Base-by-base conservation (phyloP, 1,139 yeast genomes). In the Tardiomyces digboiensis region DNA sequence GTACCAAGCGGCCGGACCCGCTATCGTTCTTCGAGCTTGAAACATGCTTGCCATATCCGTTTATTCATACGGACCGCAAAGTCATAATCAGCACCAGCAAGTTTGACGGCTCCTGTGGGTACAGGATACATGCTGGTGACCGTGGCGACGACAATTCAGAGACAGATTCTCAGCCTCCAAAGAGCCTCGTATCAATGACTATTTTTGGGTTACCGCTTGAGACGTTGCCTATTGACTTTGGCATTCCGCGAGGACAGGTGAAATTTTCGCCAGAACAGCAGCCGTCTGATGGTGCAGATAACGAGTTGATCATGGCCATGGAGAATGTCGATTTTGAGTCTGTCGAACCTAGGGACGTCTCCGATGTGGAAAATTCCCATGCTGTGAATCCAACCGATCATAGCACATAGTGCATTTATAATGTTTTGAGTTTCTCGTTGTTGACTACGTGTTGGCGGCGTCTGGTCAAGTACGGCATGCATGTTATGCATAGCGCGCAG, bases 21-120 rank as follows among this genome's bases (percentile, higher is more conserved):
- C 60, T 80, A 36, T 71, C 82, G 0, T 76, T 76, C 49, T 75
- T 78, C 36, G 88, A 81, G 56, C 74, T 82, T 46, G 86, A 81
- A 51, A 76, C 87, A 0, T 75, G 82, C 52, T 65, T 68, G 19
- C 82, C 84, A 1, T 77, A 69, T 51, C 66, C 74, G 23, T 73
- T 73, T 42, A 57, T 76, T 36, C 71, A 76, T 50, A 71, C 69
- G 42, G 71, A 70, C 44, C 54, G 65, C 21, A 59, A 61, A 2
- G 47, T 65, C 23, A 41, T 45, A 14, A 43, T 59, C 40, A 51
- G 55, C 52, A 56, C 45, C 52, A 64, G 53, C 42, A 4, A 3
- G 33, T 26, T 13, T 16, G 5, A 26, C 8, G 10, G 14, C 10
- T 26, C 33, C 10, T n/a, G 3, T 16, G 14, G 12, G 33, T 26